Evolutionary conservation across 1,139 yeast genomes (phyloP).

Genomic region (Debaryomyces sp.): DNA sequence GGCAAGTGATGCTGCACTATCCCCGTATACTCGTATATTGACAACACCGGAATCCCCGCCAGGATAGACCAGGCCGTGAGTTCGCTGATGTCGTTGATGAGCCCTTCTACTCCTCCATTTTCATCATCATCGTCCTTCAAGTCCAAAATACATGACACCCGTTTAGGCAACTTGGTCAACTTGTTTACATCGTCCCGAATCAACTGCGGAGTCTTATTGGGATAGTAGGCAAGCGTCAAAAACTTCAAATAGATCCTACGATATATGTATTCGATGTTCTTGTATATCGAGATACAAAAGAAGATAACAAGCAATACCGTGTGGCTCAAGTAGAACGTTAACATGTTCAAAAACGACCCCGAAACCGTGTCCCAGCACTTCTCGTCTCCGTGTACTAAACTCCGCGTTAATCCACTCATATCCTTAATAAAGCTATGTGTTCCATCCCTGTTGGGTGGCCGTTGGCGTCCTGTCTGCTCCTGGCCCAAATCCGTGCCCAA

Average conservation of each 20-base stretch:
- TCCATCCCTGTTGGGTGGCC: conserved; percentile 1
- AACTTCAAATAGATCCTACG: conserved; percentile 60
- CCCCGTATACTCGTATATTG: conserved; percentile 83
- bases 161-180: conserved; percentile 74
- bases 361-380: not conserved
- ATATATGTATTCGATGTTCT: conserved; percentile 54
- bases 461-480: not conserved
- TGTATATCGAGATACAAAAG: conserved; percentile 56
- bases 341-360: not conserved
- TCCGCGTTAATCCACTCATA: conserved; percentile 1
- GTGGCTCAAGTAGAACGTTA: conserved; percentile 22
- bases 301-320: conserved; percentile 55
- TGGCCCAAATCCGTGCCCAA: not conserved
- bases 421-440: not conserved
- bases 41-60: conserved; percentile 72
- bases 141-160: conserved; percentile 72
- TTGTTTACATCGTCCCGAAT: conserved; percentile 81
- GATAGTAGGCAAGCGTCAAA: conserved; percentile 70
- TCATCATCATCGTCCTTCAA: conserved; percentile 76
- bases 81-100: conserved; percentile 76
- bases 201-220: conserved; percentile 81
- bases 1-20: conserved; percentile 55
- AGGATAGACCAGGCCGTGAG: conserved; percentile 85
- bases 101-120: conserved; percentile 85
- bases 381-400: not conserved